Conservation (phyloP, 2,329 filamentous ascomycete species). For the Fusarium sp. region DNA sequence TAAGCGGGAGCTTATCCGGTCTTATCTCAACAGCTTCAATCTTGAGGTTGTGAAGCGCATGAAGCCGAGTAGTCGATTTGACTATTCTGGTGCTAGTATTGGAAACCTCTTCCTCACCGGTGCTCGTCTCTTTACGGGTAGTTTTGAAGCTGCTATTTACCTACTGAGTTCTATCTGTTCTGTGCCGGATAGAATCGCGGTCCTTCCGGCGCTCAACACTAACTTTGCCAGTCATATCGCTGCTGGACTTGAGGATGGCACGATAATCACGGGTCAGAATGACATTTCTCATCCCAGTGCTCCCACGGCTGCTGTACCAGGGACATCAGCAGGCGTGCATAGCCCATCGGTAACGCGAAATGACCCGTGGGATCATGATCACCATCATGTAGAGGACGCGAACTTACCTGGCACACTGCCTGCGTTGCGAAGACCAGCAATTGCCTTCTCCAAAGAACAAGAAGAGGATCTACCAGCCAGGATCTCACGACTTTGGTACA, state of each 20-base stretch:
- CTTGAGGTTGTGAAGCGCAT: constrained; percentile 82
- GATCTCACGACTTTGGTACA: constrained; percentile 92
- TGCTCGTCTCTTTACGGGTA: constrained; percentile 89
- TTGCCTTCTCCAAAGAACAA: constrained; percentile 80
- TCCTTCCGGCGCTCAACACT: constrained; percentile 91
- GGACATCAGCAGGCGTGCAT: constrained; percentile 45
- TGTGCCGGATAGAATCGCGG: constrained; percentile 79
- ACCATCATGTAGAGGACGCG: constrained; percentile 80
- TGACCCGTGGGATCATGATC: constrained; percentile 64
- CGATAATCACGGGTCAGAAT: constrained; percentile 88
- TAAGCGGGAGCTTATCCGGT: constrained; percentile 81
- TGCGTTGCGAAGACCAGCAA: constrained; percentile 81
- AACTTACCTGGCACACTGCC: constrained; percentile 85
- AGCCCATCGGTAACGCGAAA: constrained; percentile 54
- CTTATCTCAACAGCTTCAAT: constrained; percentile 80
- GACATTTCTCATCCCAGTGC: constrained; percentile 87
- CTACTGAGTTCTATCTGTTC: constrained; percentile 86
- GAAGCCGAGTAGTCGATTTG: constrained; percentile 77
- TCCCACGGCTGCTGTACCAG: constrained; percentile 61
- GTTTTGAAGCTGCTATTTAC: constrained; percentile 92
- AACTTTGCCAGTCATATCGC: constrained; percentile 97
- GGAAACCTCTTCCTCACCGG: constrained; percentile 86
- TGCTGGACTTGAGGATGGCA: constrained; percentile 80
- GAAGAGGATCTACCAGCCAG: constrained; percentile 81
- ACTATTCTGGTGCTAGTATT: constrained; percentile 80